Conservation (phyloP, 345 rosid species). For the Salix purpurea region DNA sequence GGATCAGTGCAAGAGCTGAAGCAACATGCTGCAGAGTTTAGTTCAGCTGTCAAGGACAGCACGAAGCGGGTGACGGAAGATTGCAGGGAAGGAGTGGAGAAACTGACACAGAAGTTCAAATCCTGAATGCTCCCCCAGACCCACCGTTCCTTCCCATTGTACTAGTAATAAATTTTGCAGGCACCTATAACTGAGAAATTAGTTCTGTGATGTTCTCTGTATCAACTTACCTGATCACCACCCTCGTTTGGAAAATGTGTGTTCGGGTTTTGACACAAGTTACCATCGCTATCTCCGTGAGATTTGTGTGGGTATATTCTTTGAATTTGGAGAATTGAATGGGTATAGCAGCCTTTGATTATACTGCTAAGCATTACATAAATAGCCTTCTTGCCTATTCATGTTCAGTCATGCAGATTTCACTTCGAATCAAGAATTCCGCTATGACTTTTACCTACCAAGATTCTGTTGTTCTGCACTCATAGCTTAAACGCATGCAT, state of each 20-base stretch:
- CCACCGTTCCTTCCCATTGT: background rate
- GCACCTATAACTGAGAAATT: conserved; percentile 5
- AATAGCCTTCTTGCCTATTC: background rate
- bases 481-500: background rate
- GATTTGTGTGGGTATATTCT: background rate
- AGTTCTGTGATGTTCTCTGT: background rate
- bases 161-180: conserved; percentile 16
- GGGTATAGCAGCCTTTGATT: too few relatives aligned
- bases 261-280: background rate
- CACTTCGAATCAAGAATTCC: background rate
- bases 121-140: conserved; percentile 10
- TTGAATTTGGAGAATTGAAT: background rate
- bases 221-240: background rate
- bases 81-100: conserved; percentile 59
- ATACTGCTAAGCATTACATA: background rate
- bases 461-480: background rate
- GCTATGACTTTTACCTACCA: background rate
- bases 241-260: background rate
- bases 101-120: conserved; percentile 62
- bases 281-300: background rate
- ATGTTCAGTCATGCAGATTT: background rate
- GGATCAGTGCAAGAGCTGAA: conserved; percentile 51
- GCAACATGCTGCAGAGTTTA: conserved; percentile 44
- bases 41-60: conserved; percentile 48
- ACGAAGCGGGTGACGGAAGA: conserved; percentile 56